These are phyloP conservation scores for Termitomyces eurrhizus DNA, from an alignment of 768 basidiomycete species.

Conservation along the genomic window DNA sequence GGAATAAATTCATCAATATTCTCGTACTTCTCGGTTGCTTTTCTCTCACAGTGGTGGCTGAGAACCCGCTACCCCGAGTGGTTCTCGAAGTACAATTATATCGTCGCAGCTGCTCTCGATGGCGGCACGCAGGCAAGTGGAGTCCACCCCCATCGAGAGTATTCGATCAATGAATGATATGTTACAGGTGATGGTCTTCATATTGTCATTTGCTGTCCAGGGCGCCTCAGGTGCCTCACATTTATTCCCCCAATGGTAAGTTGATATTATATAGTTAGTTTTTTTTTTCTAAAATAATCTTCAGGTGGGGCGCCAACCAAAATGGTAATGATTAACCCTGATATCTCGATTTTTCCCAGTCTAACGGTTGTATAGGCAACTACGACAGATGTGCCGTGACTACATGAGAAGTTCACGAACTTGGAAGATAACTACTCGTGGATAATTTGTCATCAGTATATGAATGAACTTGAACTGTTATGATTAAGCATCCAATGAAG, in stretches of 20 bases:
- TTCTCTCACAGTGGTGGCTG: conserved; percentile 45
- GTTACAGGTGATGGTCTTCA: conserved; percentile 50
- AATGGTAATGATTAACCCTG: conserved; percentile 29
- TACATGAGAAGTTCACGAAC: background rate
- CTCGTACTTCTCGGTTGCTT: conserved; percentile 37
- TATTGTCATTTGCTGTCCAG: conserved; percentile 47
- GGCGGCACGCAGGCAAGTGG: conserved; percentile 30
- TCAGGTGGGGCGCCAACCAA: conserved; percentile 54
- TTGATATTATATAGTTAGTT: background rate
- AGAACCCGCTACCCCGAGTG: conserved; percentile 41
- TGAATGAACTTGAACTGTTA: background rate
- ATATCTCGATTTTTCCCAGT: no score
- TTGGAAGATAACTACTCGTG: background rate
- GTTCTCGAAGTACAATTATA: conserved; percentile 43
- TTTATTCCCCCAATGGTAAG: conserved; percentile 46
- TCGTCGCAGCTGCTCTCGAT: conserved; percentile 34
- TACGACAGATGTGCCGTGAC: conserved; percentile 32
- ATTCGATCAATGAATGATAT: conserved; percentile 17
- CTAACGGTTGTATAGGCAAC: conserved; percentile 22
- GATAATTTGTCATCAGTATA: background rate
- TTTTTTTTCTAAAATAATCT: background rate
- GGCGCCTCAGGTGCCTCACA: conserved; percentile 47
- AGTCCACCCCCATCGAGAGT: background rate
- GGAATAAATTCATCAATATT: conserved; percentile 46
- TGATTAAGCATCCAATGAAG: background rate